Conservation (phyloP, 805 yeast genomes). For the Hanseniaspora thailandica region DNA sequence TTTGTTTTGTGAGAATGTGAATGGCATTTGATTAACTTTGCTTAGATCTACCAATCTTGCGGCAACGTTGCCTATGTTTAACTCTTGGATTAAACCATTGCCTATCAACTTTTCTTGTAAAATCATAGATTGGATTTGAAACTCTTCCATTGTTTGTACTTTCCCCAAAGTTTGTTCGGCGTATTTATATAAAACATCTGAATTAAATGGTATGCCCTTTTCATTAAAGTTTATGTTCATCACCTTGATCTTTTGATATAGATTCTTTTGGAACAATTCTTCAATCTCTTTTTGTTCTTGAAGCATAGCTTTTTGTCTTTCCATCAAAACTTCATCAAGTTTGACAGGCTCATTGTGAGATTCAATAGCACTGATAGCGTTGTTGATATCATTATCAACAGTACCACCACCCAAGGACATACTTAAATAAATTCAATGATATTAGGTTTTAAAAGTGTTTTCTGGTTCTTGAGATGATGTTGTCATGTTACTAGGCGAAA, state of each 20-base stretch:
- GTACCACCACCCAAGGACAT: slow-evolving; percentile 15
- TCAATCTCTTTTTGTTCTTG: slow-evolving; percentile 13
- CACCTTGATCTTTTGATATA: slow-evolving; percentile 22
- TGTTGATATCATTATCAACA: slow-evolving; percentile 13
- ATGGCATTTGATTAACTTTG: slow-evolving; percentile 15
- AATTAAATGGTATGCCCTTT: slow-evolving; percentile 16
- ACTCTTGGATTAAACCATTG: slow-evolving; percentile 23
- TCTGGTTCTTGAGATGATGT: no score
- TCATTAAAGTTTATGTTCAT: slow-evolving; percentile 19
- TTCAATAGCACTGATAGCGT: slow-evolving; percentile 13
- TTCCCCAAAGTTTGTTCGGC: slow-evolving; percentile 23
- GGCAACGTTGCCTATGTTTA: slow-evolving; percentile 19
- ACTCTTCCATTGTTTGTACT: slow-evolving; percentile 22
- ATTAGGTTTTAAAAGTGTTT: no score
- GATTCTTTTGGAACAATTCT: slow-evolving; percentile 18
- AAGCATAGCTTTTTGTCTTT: slow-evolving; percentile 4
- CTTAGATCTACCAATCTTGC: slow-evolving; percentile 17
- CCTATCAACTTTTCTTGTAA: slow-evolving; percentile 24
- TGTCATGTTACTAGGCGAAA: no score
- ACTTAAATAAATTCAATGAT: no score
- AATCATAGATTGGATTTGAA: slow-evolving; percentile 23
- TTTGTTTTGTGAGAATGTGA: slow-evolving; percentile 8
- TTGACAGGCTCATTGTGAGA: slow-evolving; percentile 10
- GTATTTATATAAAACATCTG: slow-evolving; percentile 21
- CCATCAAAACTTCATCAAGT: slow-evolving; percentile 4